These are phyloP conservation scores for Malus domestica DNA, from an alignment of 306 rosid genomes.

Conservation along the genomic window ASM211411v1 NC_041790.1:239001-239500, in stretches of 20 bases:
- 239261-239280: not conserved
- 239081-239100: slow-evolving; percentile 17
- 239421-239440: not conserved
- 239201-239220: not conserved
- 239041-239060: slow-evolving; percentile 88
- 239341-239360: not conserved
- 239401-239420: not conserved
- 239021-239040: slow-evolving; percentile 82
- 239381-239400: not conserved
- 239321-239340: not conserved
- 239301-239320: not conserved
- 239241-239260: not conserved
- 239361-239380: not conserved
- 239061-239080: slow-evolving; percentile 67
- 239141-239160: not conserved
- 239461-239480: not conserved
- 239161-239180: not conserved
- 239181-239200: not conserved
- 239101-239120: not conserved
- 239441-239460: not conserved
- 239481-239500: slow-evolving; percentile 72
- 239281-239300: not conserved
- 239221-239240: not conserved
- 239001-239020: slow-evolving; percentile 99
- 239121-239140: not conserved